Evolutionary conservation across 1,284 basidiomycete species (phyloP), one percentile per base, ranked within the genome.

Genomic region (Fomitopsis schrenkii): DNA sequence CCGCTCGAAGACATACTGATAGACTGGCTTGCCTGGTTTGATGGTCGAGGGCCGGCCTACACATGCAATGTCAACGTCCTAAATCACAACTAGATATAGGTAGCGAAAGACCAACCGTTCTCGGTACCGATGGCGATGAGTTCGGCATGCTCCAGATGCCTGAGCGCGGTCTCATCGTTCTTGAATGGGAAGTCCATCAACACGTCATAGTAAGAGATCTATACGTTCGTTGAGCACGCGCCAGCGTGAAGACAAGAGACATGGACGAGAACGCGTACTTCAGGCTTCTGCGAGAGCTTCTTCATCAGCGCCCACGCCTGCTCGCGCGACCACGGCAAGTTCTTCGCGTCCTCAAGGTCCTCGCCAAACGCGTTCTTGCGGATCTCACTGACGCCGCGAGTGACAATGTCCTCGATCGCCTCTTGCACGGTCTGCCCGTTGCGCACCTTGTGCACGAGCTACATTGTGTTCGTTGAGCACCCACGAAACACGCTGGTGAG

Each of bases 341-440:
- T 80, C 74, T 94, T 94, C 3, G 91, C 90, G 70, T 97, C 95
- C 58, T 94, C 91, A 3, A 81, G 74, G 70, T 97, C 95, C 69
- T 98, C 95, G 0, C 95, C 97, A 71, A 98, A 98, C 0, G 93
- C 93, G 59, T 85, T 90, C 81, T 98, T 98, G 55, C 93, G 82
- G 55, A 98, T 77, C 74, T 97, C 95, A 48, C 87, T 83, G 8
- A 95, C 87, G 38, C 88, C 90, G 44, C 90, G 85, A 41, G 78
- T 76, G 67, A 97, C 87, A 68, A 97, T 93, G 70, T 97, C 95
- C 68, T 96, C 91, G 5, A 97, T 91, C 1, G 94, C 94, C 35
- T 91, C 90, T 62, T 87, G 81, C 1, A 96, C 83, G 12, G 70
- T 77, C 73, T 87, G 84, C 0, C 94, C 93, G 50, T 82, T 87